Conservation (phyloP, 2,329 filamentous ascomycete genomes). For the Alternaria consortialis region DNA sequence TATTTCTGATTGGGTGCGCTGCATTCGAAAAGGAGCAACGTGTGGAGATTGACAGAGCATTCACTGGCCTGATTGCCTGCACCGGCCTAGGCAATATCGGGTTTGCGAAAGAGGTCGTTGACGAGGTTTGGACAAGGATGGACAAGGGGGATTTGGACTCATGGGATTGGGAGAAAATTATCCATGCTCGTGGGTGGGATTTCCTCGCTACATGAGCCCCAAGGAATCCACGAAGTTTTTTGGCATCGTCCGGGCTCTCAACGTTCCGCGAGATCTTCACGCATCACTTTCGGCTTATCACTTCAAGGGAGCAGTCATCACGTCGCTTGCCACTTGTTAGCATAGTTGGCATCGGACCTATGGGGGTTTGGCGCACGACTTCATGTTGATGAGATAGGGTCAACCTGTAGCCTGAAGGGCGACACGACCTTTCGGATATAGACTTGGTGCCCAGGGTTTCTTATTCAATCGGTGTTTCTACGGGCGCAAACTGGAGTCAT, state of each 20-base stretch:
- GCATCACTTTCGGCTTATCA: neutral
- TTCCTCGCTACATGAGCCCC: constrained; percentile 65
- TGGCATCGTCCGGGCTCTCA: neutral
- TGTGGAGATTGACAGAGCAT: constrained; percentile 63
- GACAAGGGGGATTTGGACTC: neutral
- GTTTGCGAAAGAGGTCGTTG: constrained; percentile 64
- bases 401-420: constrained; percentile 9
- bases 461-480: constrained; percentile 13
- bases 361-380: constrained; percentile 6
- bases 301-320: neutral
- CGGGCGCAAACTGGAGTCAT: constrained; percentile 23
- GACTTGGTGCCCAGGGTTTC: constrained; percentile 5
- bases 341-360: neutral
- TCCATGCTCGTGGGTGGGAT: constrained; percentile 66
- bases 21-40: constrained; percentile 66
- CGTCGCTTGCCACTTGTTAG: neutral
- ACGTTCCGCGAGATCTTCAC: neutral
- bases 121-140: constrained; percentile 60
- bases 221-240: neutral
- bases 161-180: constrained; percentile 72
- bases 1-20: constrained; percentile 69
- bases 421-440: constrained; percentile 6
- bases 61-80: constrained; percentile 64
- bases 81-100: constrained; percentile 67
- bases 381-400: constrained; percentile 6